Percentiles rank a stretch among this genome's conserved stretches.
Conservation (phyloP, 192 early-diverging fungal genomes). For the Allomyces javanicus region DNA sequence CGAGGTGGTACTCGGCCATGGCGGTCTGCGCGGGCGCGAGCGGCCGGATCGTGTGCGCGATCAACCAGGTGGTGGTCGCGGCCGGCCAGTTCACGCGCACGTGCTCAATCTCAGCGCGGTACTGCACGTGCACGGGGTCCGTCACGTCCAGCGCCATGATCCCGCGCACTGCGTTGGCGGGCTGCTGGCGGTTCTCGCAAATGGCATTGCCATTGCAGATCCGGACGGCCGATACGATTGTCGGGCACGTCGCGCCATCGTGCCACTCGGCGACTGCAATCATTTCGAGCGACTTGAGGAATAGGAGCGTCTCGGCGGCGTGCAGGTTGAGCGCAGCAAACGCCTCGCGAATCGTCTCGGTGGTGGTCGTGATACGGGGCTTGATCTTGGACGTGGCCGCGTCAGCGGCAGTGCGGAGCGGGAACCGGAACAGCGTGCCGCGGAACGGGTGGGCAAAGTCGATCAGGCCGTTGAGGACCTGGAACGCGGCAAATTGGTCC, state of each 20-base stretch:
- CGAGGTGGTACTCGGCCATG: neutral
- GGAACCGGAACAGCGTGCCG: constrained; percentile 19
- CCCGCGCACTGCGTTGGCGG: constrained; percentile 3
- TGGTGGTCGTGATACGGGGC: constrained; percentile 8
- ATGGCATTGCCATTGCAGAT: constrained; percentile 10
- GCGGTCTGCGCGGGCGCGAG: constrained; percentile 1
- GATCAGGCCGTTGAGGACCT: constrained; percentile 3
- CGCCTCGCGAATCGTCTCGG: constrained; percentile 10
- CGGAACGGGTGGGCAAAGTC: constrained; percentile 10
- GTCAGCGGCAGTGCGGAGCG: constrained; percentile 13
- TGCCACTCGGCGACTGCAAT: constrained; percentile 14
- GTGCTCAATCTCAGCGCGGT: too few relatives aligned
- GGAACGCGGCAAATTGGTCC: constrained; percentile 12
- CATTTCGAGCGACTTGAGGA: constrained; percentile 13
- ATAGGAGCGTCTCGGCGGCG: constrained; percentile 10
- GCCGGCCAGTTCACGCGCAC: too few relatives aligned
- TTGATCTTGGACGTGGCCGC: constrained; percentile 7
- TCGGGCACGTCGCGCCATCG: neutral
- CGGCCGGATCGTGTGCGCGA: too few relatives aligned
- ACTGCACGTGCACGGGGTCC: too few relatives aligned
- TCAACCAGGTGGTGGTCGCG: too few relatives aligned
- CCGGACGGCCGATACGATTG: constrained; percentile 8
- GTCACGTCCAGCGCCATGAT: neutral
- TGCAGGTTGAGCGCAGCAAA: constrained; percentile 9
- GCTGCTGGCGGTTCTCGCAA: neutral